phyloP scores from a whole-genome alignment of 148 eudicot species.

The Suaeda aralocaspica region DNA sequence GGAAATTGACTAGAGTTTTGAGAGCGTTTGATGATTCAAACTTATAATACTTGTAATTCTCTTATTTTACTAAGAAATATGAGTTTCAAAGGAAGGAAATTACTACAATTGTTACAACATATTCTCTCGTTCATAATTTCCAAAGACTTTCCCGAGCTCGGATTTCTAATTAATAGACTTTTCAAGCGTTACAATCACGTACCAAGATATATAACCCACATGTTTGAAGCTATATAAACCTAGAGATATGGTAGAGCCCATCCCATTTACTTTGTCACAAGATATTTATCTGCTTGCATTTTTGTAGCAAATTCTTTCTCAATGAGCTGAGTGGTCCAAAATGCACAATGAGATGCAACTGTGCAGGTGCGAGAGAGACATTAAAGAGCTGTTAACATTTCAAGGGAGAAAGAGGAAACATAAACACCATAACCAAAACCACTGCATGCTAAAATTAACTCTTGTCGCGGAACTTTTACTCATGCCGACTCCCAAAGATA shows the following conservation, averaged over 20 bases:
- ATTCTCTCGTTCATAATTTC: neutral
- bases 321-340: neutral
- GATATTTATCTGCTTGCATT: neutral
- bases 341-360: neutral
- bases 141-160: neutral
- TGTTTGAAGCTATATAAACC: neutral
- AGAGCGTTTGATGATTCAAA: no score
- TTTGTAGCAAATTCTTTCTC: constrained; percentile 6
- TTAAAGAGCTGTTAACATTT: constrained; percentile 3
- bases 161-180: neutral
- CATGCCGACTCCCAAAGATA: constrained; percentile 18
- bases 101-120: no score
- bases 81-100: no score
- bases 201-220: neutral
- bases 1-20: no score
- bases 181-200: neutral
- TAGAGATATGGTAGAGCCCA: neutral
- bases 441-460: neutral
- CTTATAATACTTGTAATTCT: no score
- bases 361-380: neutral
- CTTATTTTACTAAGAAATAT: no score
- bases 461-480: neutral
- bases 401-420: constrained; percentile 9
- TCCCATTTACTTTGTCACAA: neutral
- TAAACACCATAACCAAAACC: constrained; percentile 18